Percentiles rank a stretch among this genome's conserved stretches.
These are phyloP conservation scores for Ambrosiella xylebori DNA, from an alignment of 2,329 filamentous ascomycete genomes.

Conservation along the genomic window DNA sequence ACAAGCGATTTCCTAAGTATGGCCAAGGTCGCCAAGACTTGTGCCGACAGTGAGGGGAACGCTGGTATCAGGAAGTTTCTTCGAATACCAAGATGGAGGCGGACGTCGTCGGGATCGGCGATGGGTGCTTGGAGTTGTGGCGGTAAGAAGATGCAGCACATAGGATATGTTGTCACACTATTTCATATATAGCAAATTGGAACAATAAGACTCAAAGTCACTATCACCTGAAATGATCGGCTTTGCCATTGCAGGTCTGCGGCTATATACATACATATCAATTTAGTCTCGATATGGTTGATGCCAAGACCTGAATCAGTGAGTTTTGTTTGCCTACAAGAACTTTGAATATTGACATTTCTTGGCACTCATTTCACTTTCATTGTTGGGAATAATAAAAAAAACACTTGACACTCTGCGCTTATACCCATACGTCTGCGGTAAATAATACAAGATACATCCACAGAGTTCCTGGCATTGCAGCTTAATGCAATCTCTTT, in stretches of 20 bases:
- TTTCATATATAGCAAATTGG: too few species aligned
- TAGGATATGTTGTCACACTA: not conserved
- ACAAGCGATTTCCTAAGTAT: too few species aligned
- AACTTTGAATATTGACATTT: not conserved
- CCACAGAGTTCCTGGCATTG: not conserved
- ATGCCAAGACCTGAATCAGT: slow-evolving; percentile 1
- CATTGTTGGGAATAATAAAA: too few species aligned
- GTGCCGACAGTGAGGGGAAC: not conserved
- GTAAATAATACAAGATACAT: too few species aligned
- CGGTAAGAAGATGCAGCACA: not conserved
- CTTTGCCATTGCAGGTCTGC: not conserved
- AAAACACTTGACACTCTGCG: too few species aligned
- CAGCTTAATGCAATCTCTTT: not conserved
- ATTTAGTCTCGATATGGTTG: too few species aligned
- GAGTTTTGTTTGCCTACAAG: not conserved
- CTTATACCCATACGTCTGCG: too few species aligned
- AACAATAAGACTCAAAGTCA: too few species aligned
- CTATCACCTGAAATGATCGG: not conserved
- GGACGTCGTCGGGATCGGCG: not conserved
- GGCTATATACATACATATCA: too few species aligned
- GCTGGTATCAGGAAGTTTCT: not conserved
- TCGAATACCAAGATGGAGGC: not conserved
- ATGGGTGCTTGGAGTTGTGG: not conserved
- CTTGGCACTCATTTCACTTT: not conserved
- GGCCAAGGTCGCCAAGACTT: not conserved